phyloP scores from a whole-genome alignment of 495 filamentous ascomycete species.

The Hypomontagnella submonticulosa region DNA sequence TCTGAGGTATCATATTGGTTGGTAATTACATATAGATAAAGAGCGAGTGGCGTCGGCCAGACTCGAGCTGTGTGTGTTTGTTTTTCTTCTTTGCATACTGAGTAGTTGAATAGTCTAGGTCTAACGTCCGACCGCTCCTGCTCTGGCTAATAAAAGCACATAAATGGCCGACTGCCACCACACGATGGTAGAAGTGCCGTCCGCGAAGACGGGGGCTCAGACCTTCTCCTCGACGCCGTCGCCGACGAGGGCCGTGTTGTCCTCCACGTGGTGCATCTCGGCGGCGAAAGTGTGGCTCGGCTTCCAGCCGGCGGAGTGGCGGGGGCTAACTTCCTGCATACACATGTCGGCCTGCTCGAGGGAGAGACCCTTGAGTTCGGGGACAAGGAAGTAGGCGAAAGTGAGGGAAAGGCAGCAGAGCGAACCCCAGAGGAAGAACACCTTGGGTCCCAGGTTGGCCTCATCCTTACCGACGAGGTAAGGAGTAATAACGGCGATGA shows the following conservation, averaged over 20 bases:
- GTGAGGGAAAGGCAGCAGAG: constrained; percentile 67
- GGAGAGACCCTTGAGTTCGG: constrained; percentile 80
- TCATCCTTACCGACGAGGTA: constrained; percentile 69
- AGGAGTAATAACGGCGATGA: constrained; percentile 70
- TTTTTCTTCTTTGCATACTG: no score
- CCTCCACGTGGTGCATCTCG: constrained; percentile 60
- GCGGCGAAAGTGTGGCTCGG: constrained; percentile 71
- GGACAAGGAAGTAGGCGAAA: constrained; percentile 78
- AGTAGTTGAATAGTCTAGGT: no score
- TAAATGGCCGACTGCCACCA: no score
- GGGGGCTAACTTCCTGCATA: constrained; percentile 74
- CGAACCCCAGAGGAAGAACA: constrained; percentile 77
- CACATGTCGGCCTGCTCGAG: constrained; percentile 84
- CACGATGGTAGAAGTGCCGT: no score
- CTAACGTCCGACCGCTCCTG: no score
- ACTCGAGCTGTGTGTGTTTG: no score
- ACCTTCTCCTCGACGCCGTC: constrained; percentile 45
- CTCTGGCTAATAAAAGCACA: no score
- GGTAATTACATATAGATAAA: no score
- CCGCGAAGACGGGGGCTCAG: constrained; percentile 9
- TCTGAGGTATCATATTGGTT: no score
- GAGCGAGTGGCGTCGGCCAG: no score
- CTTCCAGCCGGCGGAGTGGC: constrained; percentile 68
- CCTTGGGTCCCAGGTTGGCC: constrained; percentile 67
- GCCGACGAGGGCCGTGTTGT: constrained; percentile 28